Percentiles rank a stretch among this genome's conserved stretches.
These are phyloP conservation scores for Escovopsis sp. DNA, from an alignment of 2,329 filamentous ascomycete genomes.

Conservation along the genomic window DNA sequence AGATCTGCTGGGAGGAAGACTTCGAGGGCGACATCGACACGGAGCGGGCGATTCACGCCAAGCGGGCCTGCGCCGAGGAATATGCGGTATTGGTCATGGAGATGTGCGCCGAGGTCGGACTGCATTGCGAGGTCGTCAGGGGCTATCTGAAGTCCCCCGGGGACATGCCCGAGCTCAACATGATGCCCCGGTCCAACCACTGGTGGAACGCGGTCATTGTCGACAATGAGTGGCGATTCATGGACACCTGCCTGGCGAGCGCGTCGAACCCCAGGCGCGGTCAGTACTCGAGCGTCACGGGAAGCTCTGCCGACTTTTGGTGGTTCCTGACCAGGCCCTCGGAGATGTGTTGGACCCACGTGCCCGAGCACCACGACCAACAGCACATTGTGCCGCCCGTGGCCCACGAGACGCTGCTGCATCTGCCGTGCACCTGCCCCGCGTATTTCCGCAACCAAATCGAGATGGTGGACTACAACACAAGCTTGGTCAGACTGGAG, in stretches of 20 bases:
- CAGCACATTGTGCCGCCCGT: conserved; percentile 89
- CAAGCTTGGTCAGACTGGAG: conserved; percentile 69
- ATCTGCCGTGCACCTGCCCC: conserved; percentile 73
- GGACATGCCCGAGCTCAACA: conserved; percentile 65
- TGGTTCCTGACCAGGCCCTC: conserved; percentile 86
- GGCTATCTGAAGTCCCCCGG: conserved; percentile 87
- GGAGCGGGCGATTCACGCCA: conserved; percentile 67
- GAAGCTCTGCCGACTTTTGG: conserved; percentile 64
- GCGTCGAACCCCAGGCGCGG: conserved; percentile 74
- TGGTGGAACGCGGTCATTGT: conserved; percentile 95
- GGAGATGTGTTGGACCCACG: conserved; percentile 90
- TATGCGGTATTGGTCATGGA: conserved; percentile 79
- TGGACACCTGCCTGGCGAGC: conserved; percentile 84
- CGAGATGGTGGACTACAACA: conserved; percentile 81
- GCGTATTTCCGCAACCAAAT: conserved; percentile 74
- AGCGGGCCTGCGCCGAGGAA: conserved; percentile 75
- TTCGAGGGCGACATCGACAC: conserved; percentile 77
- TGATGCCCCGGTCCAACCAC: conserved; percentile 79
- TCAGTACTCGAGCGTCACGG: conserved; percentile 59
- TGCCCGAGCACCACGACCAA: conserved; percentile 73
- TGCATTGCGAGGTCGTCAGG: conserved; percentile 73
- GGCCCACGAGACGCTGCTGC: conserved; percentile 70
- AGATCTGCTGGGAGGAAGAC: conserved; percentile 89
- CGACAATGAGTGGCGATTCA: conserved; percentile 90
- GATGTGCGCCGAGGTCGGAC: conserved; percentile 82